Evolutionary conservation across 2,329 filamentous ascomycete genomes (phyloP).

Genomic region (Hypoxylon sp.): DNA sequence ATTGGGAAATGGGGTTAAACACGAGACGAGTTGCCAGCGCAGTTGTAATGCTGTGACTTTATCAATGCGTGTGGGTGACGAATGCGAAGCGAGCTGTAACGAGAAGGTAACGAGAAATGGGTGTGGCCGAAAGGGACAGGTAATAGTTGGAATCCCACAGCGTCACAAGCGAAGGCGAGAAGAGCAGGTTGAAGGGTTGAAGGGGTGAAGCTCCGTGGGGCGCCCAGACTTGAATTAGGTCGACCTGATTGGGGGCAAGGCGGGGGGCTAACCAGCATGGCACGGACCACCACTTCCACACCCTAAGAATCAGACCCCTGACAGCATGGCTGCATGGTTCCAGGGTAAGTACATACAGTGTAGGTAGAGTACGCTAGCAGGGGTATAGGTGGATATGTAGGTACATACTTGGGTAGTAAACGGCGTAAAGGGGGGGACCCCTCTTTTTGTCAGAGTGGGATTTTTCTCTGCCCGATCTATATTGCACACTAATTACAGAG

Average conservation of each 20-base stretch:
- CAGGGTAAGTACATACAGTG: neutral
- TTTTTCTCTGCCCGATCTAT: constrained; percentile 12
- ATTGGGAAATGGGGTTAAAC: constrained; percentile 26
- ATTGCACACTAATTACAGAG: constrained; percentile 28
- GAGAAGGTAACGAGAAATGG: constrained; percentile 45
- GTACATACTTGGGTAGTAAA: neutral
- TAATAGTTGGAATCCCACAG: constrained; percentile 31
- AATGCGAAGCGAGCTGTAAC: constrained; percentile 43
- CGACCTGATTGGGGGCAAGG: constrained; percentile 9
- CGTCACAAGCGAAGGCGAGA: constrained; percentile 27
- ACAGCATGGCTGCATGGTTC: neutral
- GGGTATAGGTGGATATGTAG: neutral
- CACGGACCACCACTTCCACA: constrained; percentile 24
- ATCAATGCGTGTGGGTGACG: constrained; percentile 36
- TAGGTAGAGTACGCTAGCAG: no score
- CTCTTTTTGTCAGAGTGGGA: constrained; percentile 30
- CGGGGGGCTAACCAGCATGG: constrained; percentile 27
- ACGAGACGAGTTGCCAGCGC: constrained; percentile 10
- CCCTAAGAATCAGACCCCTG: neutral
- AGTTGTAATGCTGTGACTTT: constrained; percentile 43
- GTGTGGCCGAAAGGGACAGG: constrained; percentile 34
- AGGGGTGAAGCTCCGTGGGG: no score
- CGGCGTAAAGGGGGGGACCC: constrained; percentile 12
- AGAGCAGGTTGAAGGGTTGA: constrained; percentile 23
- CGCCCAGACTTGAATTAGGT: constrained; percentile 17